A percentile compares a stretch with the other conserved stretches of the same genome.
These are phyloP conservation scores for Jackrogersella multiformis DNA, from an alignment of 495 filamentous ascomycete genomes.

Conservation along the genomic window DNA sequence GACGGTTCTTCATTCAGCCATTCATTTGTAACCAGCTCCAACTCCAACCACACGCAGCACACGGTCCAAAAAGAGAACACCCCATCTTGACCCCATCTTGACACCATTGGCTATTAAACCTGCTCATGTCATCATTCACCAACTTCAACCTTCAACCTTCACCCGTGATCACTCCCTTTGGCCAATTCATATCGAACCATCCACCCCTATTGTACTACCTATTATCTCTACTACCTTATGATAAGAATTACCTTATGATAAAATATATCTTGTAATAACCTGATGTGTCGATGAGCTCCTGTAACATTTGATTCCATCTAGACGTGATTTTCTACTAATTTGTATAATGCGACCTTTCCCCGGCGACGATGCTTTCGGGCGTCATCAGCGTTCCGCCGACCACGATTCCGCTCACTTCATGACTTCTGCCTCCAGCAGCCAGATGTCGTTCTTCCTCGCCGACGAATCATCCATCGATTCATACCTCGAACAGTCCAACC, in stretches of 20 bases:
- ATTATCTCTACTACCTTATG: no score
- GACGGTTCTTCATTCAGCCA: slow-evolving; percentile 32
- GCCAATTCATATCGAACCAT: slow-evolving; percentile 9
- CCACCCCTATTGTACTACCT: not conserved
- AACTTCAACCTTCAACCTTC: not conserved
- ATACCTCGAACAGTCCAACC: slow-evolving; percentile 47
- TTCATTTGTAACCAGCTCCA: slow-evolving; percentile 15
- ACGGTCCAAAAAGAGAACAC: slow-evolving; percentile 12
- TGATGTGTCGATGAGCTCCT: not conserved
- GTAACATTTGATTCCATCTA: slow-evolving; percentile 15
- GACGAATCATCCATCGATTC: slow-evolving; percentile 63
- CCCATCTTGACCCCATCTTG: slow-evolving; percentile 3
- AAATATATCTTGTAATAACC: slow-evolving; percentile 16
- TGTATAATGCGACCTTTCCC: slow-evolving; percentile 52
- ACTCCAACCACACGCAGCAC: slow-evolving; percentile 14
- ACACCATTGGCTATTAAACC: slow-evolving; percentile 22
- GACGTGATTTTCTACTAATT: slow-evolving; percentile 33
- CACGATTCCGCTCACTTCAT: slow-evolving; percentile 42
- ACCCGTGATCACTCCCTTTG: slow-evolving; percentile 12
- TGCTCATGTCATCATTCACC: slow-evolving; percentile 29
- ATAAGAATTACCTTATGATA: not conserved
- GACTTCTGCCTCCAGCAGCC: slow-evolving; percentile 38
- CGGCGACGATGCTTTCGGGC: slow-evolving; percentile 49
- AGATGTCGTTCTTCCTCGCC: slow-evolving; percentile 66
- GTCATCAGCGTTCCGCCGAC: slow-evolving; percentile 48